Conservation (phyloP, 441 rosid species). For the Gossypium schwendimanii region DNA sequence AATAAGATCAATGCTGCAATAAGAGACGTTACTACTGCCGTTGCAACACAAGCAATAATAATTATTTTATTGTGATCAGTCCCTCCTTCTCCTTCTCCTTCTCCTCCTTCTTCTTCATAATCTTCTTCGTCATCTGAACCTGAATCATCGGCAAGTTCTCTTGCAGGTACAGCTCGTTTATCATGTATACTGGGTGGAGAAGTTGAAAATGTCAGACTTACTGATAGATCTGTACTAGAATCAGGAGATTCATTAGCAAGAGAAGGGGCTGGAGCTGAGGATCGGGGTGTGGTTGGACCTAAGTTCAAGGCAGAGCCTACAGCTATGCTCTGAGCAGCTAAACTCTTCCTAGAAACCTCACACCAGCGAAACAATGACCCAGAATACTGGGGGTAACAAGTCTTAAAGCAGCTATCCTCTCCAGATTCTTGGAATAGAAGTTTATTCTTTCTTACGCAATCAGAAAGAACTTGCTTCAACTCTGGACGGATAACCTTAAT, state of each 20-base stretch:
- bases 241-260: slow-evolving; percentile 19
- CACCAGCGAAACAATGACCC: slow-evolving; percentile 25
- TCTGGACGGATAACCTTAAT: slow-evolving; percentile 33
- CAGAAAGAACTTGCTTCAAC: slow-evolving; percentile 39
- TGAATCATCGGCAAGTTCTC: slow-evolving; percentile 4
- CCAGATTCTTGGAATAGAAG: slow-evolving; percentile 30
- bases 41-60: slow-evolving; percentile 61
- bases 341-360: slow-evolving; percentile 34
- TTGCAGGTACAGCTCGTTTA: slow-evolving; percentile 21
- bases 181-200: not conserved
- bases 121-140: slow-evolving; percentile 12
- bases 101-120: not conserved
- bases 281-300: not conserved
- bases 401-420: slow-evolving; percentile 30
- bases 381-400: slow-evolving; percentile 27
- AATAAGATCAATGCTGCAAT: slow-evolving; percentile 63
- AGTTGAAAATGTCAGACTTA: slow-evolving; percentile 7
- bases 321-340: slow-evolving; percentile 32
- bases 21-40: slow-evolving; percentile 61
- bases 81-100: not conserved
- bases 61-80: slow-evolving; percentile 28
- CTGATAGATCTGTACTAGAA: slow-evolving; percentile 13
- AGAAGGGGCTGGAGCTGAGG: slow-evolving; percentile 14
- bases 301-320: slow-evolving; percentile 9
- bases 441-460: slow-evolving; percentile 50